Evolutionary conservation across 768 basidiomycete genomes (phyloP), one percentile per base, ranked within the genome.

Genomic region (Lentinula edodes): DNA sequence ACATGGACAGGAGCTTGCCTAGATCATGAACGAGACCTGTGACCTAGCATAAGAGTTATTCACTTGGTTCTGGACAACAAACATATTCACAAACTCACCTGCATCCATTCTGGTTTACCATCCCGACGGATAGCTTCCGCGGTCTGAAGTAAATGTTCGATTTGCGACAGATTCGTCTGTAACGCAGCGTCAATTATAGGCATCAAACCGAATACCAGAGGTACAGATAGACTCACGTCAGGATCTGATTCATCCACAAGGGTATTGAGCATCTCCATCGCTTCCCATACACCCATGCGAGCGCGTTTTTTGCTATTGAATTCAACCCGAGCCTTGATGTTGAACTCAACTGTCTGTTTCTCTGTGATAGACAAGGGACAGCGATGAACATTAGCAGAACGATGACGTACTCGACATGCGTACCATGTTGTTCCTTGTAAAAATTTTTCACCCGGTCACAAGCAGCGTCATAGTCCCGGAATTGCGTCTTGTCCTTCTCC

Each of bases 91-190:
- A 13, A 61, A 60, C 68, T 48, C 58, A 80, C 81, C 76, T 93
- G 91, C 91, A 93, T 93, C 91, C 91, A 93, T 64, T 94, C 91
- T 0, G 91, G 92, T 69, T 91, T 91, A 0, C 90, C 91, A 64
- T 93, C 92, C 23, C 83, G 78, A 50, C 92, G 82, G 65, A 94
- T 93, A 10, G 92, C 91, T 68, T 94, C 92, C n/a, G 92, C 92
- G 0, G 92, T 94, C 69, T 95, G 94, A 1, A 95, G 80, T 3
- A 95, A 80, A 70, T 96, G 94, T 66, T 94, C 91, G 36, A 96
- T 94, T 75, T 96, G 93, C 39, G 91, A 86, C 34, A 91, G 73
- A 64, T 76, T 79, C 1, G 90, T 90, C 90, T 91, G 69, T 7
- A 65, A 53, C 39, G 54, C 39, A 9, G 55, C 39, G 64, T 64